Percentiles rank a stretch among this genome's conserved stretches.
Evolutionary conservation across 75 land plant genomes (phyloP).

Genomic region (Sequoia sempervirens): DNA sequence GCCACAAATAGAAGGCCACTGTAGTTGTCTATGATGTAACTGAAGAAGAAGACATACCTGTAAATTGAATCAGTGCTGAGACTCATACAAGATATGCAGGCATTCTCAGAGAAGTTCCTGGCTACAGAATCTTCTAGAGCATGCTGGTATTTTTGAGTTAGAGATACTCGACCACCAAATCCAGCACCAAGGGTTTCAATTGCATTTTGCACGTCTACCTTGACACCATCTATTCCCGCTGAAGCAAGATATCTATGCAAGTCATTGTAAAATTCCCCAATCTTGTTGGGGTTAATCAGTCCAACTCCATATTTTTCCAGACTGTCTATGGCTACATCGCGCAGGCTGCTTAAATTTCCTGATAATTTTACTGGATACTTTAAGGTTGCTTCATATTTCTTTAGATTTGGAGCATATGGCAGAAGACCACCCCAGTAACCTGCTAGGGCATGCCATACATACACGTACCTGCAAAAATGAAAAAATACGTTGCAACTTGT

Average conservation of each 20-base stretch:
- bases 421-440: conserved; percentile 93
- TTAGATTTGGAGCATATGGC: conserved; percentile 42
- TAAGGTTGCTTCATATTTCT: conserved; percentile 52
- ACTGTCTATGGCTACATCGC: conserved; percentile 68
- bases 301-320: conserved; percentile 79
- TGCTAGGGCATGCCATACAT: conserved; percentile 86
- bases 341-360: conserved; percentile 56
- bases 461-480: conserved; percentile 49
- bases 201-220: conserved; percentile 69
- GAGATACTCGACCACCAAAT: conserved; percentile 58
- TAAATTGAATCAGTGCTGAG: conserved; percentile 59
- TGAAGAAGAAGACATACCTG: conserved; percentile 21
- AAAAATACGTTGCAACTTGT: background rate
- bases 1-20: background rate
- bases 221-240: conserved; percentile 64
- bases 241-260: conserved; percentile 65
- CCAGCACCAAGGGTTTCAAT: conserved; percentile 66
- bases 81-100: conserved; percentile 77
- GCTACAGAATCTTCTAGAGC: conserved; percentile 81
- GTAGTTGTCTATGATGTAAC: background rate
- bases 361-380: conserved; percentile 69
- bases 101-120: conserved; percentile 72
- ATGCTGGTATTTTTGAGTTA: conserved; percentile 41
- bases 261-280: conserved; percentile 68
- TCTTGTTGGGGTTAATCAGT: conserved; percentile 54